Base-by-base conservation (phyloP, 139 green algal genomes). In the Trebouxia sp. region DNA sequence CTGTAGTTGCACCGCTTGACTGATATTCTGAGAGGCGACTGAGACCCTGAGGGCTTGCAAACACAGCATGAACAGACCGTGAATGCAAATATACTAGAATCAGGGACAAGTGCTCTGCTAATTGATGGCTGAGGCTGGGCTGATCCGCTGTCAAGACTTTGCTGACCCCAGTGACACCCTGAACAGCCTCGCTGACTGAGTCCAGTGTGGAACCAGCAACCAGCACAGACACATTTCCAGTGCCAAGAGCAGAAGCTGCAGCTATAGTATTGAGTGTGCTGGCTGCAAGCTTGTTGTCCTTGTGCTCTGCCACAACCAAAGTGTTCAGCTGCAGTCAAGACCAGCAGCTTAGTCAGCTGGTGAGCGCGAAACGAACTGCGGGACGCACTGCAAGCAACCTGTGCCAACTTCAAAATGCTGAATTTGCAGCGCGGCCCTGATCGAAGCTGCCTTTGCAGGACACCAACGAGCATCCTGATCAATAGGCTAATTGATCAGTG, bases 91-190 rank as follows among this genome's bases (percentile, higher is more conserved):
- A 72, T 11, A 51, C 79, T 10, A 94, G 11, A 26, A 93, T 65
- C 1, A 76, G 82, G 9, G 88, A 58, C 6, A 82, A 47, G 4
- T 85, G 87, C 80, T 97, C 94, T 6, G 93, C 87, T 30, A 96
- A 82, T 15, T 88, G 80, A 65, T 92, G 85, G 20, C 87, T n/a
- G 10, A 97, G 82, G 30, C 42, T 30, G 6, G 80, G 24, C 51
- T 93, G 83, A 7, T 94, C 81, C 1, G 92, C 92, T 0, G 88
- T 35, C 39, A 94, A 83, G 12, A 87, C 88, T 77, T 92, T 89
- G 51, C 35, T 48, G 0, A 92, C 82, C 14, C 84, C 86, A 6
- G 79, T 30, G 15, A 92, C 14, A 3, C 11, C 28, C 11, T 80
- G 58, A 9, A 79, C 53, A 6, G 56, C 41, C n/a, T 87, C 58